These are phyloP conservation scores for Candida tetrigidarum DNA, from an alignment of 1,139 yeast species.

Conservation along the genomic window DNA sequence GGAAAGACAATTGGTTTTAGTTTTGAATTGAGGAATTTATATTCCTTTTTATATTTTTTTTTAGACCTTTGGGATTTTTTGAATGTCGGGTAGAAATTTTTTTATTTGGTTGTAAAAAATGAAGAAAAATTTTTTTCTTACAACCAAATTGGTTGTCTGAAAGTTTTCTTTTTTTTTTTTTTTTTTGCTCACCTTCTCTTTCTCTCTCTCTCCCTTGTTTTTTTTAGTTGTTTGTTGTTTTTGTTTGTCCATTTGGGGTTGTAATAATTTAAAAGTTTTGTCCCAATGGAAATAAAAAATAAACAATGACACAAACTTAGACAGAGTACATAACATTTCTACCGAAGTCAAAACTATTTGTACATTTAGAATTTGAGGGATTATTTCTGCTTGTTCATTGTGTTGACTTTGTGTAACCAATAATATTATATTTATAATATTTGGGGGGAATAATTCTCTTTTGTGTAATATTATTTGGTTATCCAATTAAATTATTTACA, in stretches of 20 bases:
- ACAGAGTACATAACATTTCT: neutral
- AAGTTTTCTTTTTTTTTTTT: no score
- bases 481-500: constrained; percentile 1
- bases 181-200: no score
- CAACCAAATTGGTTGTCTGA: no score
- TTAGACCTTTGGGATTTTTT: neutral
- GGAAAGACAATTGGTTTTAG: constrained; percentile 3
- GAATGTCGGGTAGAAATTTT: neutral
- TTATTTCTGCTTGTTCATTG: neutral
- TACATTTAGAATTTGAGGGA: neutral
- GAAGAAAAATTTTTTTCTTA: neutral
- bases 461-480: neutral
- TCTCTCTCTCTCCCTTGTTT: no score
- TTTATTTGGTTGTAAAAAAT: neutral
- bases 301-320: constrained; percentile 1
- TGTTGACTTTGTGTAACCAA: no score
- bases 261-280: neutral
- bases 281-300: constrained; percentile 2
- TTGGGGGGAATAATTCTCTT: no score
- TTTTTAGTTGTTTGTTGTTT: no score
- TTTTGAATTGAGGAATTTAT: neutral
- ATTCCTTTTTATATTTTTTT: neutral
- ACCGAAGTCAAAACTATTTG: neutral
- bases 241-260: no score
- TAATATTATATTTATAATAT: no score